Evolutionary conservation across 2,329 filamentous ascomycete genomes (phyloP), one percentile per base, ranked within the genome.

Genomic region (Colletotrichum sp.): DNA sequence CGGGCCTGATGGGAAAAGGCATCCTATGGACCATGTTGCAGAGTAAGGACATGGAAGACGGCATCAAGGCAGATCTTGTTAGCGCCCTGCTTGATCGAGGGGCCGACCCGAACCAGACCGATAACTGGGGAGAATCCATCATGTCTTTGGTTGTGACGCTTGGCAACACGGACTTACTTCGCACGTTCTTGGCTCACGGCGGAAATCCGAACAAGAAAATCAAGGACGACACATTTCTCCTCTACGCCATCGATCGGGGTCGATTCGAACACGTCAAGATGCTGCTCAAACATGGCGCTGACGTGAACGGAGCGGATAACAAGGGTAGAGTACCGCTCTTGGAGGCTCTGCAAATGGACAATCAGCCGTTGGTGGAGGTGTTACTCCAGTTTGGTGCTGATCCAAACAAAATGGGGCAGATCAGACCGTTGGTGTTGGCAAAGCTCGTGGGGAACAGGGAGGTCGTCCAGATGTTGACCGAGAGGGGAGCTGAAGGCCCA

Each of bases 201-300:
- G 78, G 74, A n/a, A 72, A 77, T 61, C 63, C 75, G 13, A 79
- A 79, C 43, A 66, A 73, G 55, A 58, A 43, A 26, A 36, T 78
- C 55, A 64, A 67, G 30, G 58, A 77, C 7, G 77, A 75, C 7
- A 83, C 83, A 0, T 76, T 82, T 9, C 78, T 85, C 0, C 75
- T 82, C 1, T 80, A 85, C 28, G 81, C 83, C 8, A 79, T 85
- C 4, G 80, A 82, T 12, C 75, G 78, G 0, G 79, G 78, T 1
- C 77, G 48, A 30, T 48, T 38, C 6, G 82, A 82, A 3, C 79
- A 81, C 24, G 80, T 74, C 0, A 77, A 75, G 57, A 61, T 80
- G 13, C 78, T 86, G 13, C 75, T 86, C 1, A 77, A 81, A 48
- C 77, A 82, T 26, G 85, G 84, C 6, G 83, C 83, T 1, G 80